These are phyloP conservation scores for Fusarium compactum DNA, from an alignment of 2,329 filamentous ascomycete genomes.

Conservation along the genomic window DNA sequence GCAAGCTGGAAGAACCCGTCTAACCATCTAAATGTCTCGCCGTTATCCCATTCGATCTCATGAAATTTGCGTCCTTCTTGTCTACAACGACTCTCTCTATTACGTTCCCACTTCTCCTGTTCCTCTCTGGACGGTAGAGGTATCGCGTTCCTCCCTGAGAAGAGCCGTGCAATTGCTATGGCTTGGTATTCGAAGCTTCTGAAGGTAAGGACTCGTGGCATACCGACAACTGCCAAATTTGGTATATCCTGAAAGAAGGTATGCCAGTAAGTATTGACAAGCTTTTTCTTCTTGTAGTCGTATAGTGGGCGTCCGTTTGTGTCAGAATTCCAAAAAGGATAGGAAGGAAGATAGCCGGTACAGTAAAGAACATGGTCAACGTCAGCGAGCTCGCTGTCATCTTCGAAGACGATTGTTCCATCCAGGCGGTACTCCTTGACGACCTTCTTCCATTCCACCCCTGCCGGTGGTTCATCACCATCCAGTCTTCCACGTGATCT, in stretches of 20 bases:
- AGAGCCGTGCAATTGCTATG: constrained; percentile 63
- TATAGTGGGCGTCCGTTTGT: constrained; percentile 61
- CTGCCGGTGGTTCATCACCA: constrained; percentile 58
- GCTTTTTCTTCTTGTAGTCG: constrained; percentile 60
- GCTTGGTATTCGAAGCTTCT: constrained; percentile 69
- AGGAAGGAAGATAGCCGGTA: constrained; percentile 59
- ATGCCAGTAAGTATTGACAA: constrained; percentile 63
- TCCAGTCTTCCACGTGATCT: constrained; percentile 64
- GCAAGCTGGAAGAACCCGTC: constrained; percentile 60
- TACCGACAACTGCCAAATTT: constrained; percentile 63
- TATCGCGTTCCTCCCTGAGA: constrained; percentile 55
- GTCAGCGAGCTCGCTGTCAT: constrained; percentile 52
- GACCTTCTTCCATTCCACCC: constrained; percentile 66
- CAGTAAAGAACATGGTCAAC: constrained; percentile 58
- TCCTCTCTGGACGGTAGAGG: constrained; percentile 55
- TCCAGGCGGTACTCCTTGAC: constrained; percentile 59
- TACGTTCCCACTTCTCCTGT: constrained; percentile 61
- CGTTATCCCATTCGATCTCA: constrained; percentile 64
- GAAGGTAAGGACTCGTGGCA: constrained; percentile 65
- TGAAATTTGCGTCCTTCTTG: constrained; percentile 61
- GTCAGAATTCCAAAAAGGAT: constrained; percentile 62
- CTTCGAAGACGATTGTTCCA: constrained; percentile 59
- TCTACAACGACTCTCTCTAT: constrained; percentile 50
- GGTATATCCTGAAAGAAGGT: constrained; percentile 63
- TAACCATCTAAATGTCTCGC: constrained; percentile 63